Percentiles rank a stretch among this genome's conserved stretches.
phyloP scores from a whole-genome alignment of 192 early-diverging fungal genomes.

The Umbelopsis vinacea region DNA sequence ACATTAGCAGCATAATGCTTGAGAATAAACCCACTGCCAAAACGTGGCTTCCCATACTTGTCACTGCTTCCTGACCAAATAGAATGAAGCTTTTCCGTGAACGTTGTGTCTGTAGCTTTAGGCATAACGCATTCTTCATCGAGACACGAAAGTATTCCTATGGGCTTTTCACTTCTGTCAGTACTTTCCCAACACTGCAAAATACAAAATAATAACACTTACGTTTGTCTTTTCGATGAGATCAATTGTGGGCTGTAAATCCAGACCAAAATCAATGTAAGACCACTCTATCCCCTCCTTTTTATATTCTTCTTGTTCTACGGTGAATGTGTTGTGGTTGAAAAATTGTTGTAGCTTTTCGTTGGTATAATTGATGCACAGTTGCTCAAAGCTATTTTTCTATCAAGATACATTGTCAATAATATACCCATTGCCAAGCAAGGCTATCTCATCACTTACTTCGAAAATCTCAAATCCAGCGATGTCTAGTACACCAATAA shows the following conservation, averaged over 20 bases:
- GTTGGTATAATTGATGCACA: constrained; percentile 99
- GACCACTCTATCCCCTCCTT: constrained; percentile 97
- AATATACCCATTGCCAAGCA: no score
- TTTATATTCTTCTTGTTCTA: constrained; percentile 98
- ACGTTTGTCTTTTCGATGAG: constrained; percentile 95
- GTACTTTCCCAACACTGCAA: background rate
- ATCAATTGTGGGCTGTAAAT: constrained; percentile 97
- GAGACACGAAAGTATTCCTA: constrained; percentile 93
- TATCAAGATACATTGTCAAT: no score
- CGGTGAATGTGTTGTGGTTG: constrained; percentile 98
- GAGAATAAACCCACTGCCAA: constrained; percentile 88
- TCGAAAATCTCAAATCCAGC: constrained; percentile 99
- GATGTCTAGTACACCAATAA: constrained; percentile 98
- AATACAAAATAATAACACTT: constrained; percentile 31
- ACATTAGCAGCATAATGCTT: constrained; percentile 96
- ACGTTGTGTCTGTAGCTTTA: constrained; percentile 92
- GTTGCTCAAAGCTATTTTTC: constrained; percentile 97
- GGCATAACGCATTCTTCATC: constrained; percentile 99
- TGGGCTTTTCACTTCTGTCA: constrained; percentile 57
- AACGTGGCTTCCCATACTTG: constrained; percentile 86
- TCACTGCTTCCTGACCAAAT: constrained; percentile 85
- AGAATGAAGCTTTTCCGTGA: constrained; percentile 87
- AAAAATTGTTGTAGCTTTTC: constrained; percentile 99
- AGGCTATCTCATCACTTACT: constrained; percentile 38
- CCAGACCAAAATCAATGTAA: constrained; percentile 96